phyloP scores from a whole-genome alignment of 768 basidiomycete species.

The Kwoniella europaea region DNA sequence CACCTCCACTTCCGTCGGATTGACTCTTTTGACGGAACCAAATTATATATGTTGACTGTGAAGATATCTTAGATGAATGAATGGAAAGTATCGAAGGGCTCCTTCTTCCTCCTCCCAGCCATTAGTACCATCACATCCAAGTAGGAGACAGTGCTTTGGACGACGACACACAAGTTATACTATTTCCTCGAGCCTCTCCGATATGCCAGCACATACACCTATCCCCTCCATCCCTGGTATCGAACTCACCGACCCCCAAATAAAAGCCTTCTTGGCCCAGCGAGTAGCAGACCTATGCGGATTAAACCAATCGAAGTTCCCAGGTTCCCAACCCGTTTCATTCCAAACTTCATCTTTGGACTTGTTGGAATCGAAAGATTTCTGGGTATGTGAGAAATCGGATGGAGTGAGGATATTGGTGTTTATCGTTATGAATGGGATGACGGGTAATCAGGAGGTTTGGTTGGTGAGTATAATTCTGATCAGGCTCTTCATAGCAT shows the following conservation, averaged over 20 bases:
- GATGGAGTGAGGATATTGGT: conserved; percentile 92
- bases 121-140: too few relatives aligned
- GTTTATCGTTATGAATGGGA: conserved; percentile 69
- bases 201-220: conserved; percentile 27
- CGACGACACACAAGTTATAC: too few relatives aligned
- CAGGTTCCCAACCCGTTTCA: conserved; percentile 94
- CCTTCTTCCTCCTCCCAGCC: too few relatives aligned
- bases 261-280: conserved; percentile 33
- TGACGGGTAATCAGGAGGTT: conserved; percentile 63
- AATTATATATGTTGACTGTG: background rate
- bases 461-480: conserved; percentile 67
- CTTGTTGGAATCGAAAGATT: conserved; percentile 82
- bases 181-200: background rate
- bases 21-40: background rate
- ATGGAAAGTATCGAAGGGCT: too few relatives aligned
- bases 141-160: too few relatives aligned
- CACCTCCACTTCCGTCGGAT: background rate
- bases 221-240: conserved; percentile 53
- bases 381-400: conserved; percentile 99
- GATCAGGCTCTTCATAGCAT: too few relatives aligned
- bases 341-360: conserved; percentile 73
- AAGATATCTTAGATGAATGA: background rate
- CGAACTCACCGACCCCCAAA: conserved; percentile 34
- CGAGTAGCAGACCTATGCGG: conserved; percentile 44
- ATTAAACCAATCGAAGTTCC: conserved; percentile 64